phyloP scores from a whole-genome alignment of 306 rosid genomes.

The Canavalia gladiata region DNA sequence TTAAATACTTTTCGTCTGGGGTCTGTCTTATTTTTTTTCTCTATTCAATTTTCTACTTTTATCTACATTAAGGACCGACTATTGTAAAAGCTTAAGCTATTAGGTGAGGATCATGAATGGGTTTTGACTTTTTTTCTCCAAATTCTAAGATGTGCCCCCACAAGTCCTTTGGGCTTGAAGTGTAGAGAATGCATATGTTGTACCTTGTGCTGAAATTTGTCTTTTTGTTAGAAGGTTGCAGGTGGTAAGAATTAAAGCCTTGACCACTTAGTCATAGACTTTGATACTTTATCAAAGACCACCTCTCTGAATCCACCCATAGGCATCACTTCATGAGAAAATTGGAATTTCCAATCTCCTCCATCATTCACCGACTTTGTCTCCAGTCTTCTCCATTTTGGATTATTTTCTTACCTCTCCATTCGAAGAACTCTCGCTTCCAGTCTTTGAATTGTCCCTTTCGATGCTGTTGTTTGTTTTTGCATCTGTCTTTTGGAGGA shows the following conservation, averaged over 20 bases:
- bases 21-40: not conserved
- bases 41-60: not conserved
- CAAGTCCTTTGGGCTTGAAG: not conserved
- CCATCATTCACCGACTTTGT: no score
- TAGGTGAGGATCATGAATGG: not conserved
- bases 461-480: no score
- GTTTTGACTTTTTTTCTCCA: not conserved
- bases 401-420: no score
- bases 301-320: no score
- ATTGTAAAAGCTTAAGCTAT: not conserved
- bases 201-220: conserved; percentile 13
- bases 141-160: not conserved
- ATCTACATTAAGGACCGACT: not conserved
- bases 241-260: not conserved
- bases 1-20: not conserved
- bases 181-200: not conserved
- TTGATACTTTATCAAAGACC: not conserved
- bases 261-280: conserved; percentile 1
- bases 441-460: no score
- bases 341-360: no score
- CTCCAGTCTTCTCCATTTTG: no score
- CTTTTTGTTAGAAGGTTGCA: not conserved
- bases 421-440: no score
- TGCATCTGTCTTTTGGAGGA: no score
- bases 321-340: no score